Base-by-base conservation (phyloP, 805 yeast species). In the Middelhovenomyces tepae region DNA sequence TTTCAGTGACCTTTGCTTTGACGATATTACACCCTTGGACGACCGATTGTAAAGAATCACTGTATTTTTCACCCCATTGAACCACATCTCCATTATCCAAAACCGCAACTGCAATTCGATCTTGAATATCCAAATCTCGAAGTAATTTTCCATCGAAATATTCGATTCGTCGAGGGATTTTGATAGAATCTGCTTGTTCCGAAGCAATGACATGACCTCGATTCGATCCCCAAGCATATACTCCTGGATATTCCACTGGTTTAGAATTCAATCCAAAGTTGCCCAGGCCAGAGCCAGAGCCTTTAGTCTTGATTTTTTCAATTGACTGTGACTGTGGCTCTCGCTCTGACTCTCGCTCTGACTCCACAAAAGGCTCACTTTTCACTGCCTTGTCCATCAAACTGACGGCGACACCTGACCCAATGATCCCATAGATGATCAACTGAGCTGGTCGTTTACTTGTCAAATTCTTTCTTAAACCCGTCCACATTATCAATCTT, bases 71-170 rank as follows among this genome's bases (percentile, higher is more conserved):
- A n/a, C 75, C 74, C 82, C 87, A 84, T 50, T 79, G 81, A 35
- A 73, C 75, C 20, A 85, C 64, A 47, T 79, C 71, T 13, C 96
- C 97, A 10, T 68, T 69, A 1, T 65, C 64, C 39, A 76, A 71
- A 11, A 84, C 70, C 0, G 85, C 85, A 4, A 67, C 52, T 1
- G 60, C 69, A 20, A 61, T 53, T 5, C 56, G 54, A 4, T 64
- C 65, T 16, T 66, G 61, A 2, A 84, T 49, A 14, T 64, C 60
- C 4, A 87, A 72, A 47, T 74, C 78, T 29, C 67, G 63, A 19
- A 84, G 54, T 10, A 62, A 46, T 57, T 67, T 66, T 24, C 69
- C 69, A 48, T 85, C 84, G 46, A 89, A 85, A 43, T 65, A 68
- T 1, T 65, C 59, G 4, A 80, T 55, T 47, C 94, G 64, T 18